phyloP scores from a whole-genome alignment of 306 rosid genomes.

The Fagus sylvatica region DNA sequence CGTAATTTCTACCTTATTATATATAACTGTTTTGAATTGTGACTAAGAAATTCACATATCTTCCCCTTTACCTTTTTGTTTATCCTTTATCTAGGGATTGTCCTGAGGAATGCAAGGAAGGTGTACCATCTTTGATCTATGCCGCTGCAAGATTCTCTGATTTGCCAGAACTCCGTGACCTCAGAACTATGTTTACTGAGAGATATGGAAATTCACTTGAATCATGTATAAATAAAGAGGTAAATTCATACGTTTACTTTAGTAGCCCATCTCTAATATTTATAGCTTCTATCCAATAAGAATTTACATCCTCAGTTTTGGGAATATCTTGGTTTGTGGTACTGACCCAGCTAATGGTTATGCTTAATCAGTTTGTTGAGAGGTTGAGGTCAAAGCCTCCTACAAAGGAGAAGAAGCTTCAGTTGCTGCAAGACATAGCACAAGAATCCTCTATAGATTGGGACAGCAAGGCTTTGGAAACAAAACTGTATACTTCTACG shows the following conservation, averaged over 20 bases:
- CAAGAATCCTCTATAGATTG: slow-evolving; percentile 62
- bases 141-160: slow-evolving; percentile 77
- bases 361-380: slow-evolving; percentile 50
- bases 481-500: slow-evolving; percentile 39
- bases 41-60: background rate
- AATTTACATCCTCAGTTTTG: slow-evolving; percentile 4
- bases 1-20: background rate
- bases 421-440: slow-evolving; percentile 61
- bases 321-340: slow-evolving; percentile 7
- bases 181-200: slow-evolving; percentile 52
- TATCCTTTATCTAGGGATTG: slow-evolving; percentile 51
- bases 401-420: slow-evolving; percentile 63
- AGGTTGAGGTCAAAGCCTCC: slow-evolving; percentile 42
- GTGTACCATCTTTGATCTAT: slow-evolving; percentile 61
- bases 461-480: slow-evolving; percentile 62
- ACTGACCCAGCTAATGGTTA: slow-evolving; percentile 12
- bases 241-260: slow-evolving; percentile 12
- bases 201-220: slow-evolving; percentile 62
- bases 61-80: background rate
- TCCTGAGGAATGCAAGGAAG: slow-evolving; percentile 92
- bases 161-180: slow-evolving; percentile 74
- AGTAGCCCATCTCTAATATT: background rate
- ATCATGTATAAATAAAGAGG: slow-evolving; percentile 59
- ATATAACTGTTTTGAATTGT: background rate
- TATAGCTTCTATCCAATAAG: background rate